Base-by-base conservation (phyloP, 2,329 filamentous ascomycete species). In the Neonectria sp. region DNA sequence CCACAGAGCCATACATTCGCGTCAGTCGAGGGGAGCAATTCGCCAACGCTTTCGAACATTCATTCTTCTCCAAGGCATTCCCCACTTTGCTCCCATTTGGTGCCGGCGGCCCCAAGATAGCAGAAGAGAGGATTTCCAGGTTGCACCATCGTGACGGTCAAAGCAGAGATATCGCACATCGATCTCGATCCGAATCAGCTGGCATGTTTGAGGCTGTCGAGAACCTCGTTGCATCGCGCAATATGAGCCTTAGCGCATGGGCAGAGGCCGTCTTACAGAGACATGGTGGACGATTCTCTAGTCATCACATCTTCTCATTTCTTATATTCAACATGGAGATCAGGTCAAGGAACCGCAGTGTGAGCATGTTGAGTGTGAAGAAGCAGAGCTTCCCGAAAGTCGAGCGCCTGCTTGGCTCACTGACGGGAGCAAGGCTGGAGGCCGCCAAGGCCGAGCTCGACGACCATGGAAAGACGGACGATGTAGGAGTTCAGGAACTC, bases 241-340 rank as follows among this genome's bases (percentile, higher is more conserved):
- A 29, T 9, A n/a, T 48, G n/a, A n/a, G 40, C 21, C 55, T 2
- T 6, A n/a, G 25, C 33, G 33, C 33, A 35, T 11, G 33, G 6
- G 33, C 33, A 35, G 33, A 35, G 33, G 33, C 33, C 2, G 58
- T 67, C 3, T n/a, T 45, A 5, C 11, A 27, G n/a, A 40, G 59
- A 17, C 55, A 63, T 17, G 49, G 55, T 17, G 55, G 48, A 6
- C 48, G 59, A 8, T 66, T 66, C 7, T 17, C 48, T 24, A 40
- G 4, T 11, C 55, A 67, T 8, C 48, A 59, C 24, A 12, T 60
- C 11, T 67, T 67, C 31, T 21, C 48, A 1, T 62, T 67, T 9
- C 45, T 67, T 12, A 35, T 67, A 6, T 67, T 67, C 27, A 62
- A 67, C 3, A 29, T 67, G 17, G 24, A 29, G 1, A 48, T 62